Evolutionary conservation across 106 monocot genomes (phyloP).

Genomic region (Cymbidium sinense): DNA sequence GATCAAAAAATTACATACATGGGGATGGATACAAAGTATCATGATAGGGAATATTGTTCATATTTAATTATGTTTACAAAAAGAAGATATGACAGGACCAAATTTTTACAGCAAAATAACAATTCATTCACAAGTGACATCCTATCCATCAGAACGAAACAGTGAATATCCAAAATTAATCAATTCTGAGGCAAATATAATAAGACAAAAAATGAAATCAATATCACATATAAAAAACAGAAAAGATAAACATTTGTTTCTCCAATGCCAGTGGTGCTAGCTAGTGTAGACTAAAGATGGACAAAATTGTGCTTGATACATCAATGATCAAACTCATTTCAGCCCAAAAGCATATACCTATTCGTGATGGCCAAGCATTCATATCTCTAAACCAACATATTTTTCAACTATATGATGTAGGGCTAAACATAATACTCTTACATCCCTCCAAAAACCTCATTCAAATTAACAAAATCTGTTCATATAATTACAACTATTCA

Average conservation of each 20-base stretch:
- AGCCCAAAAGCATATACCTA: no score
- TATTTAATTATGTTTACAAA: not conserved
- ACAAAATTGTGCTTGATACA: no score
- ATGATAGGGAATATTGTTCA: not conserved
- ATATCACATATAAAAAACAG: not conserved
- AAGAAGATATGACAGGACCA: not conserved
- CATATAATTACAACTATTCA: not conserved
- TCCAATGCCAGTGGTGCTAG: not conserved
- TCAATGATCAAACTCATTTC: no score
- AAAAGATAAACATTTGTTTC: not conserved
- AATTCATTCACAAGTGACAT: no score
- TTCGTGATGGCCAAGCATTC: no score
- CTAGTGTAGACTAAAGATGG: no score
- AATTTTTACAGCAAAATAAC: not conserved
- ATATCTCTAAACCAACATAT: no score
- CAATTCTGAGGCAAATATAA: not conserved
- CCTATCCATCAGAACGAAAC: not conserved
- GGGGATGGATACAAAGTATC: not conserved
- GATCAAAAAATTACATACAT: not conserved
- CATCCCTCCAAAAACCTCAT: no score
- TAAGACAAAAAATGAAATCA: not conserved
- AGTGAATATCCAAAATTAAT: not conserved
- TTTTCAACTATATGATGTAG: no score
- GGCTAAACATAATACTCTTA: no score
- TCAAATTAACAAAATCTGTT: not conserved